Evolutionary conservation across 2,329 filamentous ascomycete species (phyloP).

Genomic region (Monosporascus cannonballus): DNA sequence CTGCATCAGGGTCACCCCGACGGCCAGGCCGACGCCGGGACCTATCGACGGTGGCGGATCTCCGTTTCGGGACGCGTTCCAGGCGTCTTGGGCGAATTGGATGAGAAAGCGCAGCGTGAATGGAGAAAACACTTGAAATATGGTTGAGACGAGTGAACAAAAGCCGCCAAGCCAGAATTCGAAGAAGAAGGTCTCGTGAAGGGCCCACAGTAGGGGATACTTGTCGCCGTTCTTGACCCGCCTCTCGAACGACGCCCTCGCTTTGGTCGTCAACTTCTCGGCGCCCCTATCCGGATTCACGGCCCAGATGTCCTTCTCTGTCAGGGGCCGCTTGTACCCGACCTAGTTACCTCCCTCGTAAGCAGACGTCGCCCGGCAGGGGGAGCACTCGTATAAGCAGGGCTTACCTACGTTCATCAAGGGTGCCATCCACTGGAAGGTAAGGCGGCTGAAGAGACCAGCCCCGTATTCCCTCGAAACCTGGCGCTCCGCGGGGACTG

Average conservation of each 20-base stretch:
- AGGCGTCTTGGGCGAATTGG: conserved; percentile 75
- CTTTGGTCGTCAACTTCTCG: conserved; percentile 59
- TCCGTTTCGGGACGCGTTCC: conserved; percentile 49
- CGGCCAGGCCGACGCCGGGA: conserved; percentile 71
- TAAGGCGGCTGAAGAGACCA: conserved; percentile 65
- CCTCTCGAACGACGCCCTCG: conserved; percentile 63
- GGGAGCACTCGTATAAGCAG: neutral
- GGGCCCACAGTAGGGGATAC: conserved; percentile 68
- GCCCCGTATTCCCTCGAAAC: conserved; percentile 67
- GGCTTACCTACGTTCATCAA: conserved; percentile 64
- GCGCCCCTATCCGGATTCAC: conserved; percentile 78
- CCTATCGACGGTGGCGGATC: conserved; percentile 61
- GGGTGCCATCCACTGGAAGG: conserved; percentile 86
- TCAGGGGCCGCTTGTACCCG: conserved; percentile 79
- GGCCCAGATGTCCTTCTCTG: conserved; percentile 79
- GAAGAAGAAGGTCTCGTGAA: conserved; percentile 78
- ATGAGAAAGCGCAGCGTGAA: conserved; percentile 85
- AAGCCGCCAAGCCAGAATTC: conserved; percentile 84
- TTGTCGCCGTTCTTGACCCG: conserved; percentile 63
- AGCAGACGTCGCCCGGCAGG: conserved; percentile 8
- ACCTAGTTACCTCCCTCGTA: conserved; percentile 38
- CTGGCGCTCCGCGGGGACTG: conserved; percentile 46
- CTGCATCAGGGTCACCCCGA: conserved; percentile 85
- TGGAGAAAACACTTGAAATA: conserved; percentile 76
- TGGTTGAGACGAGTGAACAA: conserved; percentile 65